phyloP scores from a whole-genome alignment of 768 basidiomycete species.

The Russula lepida region DNA sequence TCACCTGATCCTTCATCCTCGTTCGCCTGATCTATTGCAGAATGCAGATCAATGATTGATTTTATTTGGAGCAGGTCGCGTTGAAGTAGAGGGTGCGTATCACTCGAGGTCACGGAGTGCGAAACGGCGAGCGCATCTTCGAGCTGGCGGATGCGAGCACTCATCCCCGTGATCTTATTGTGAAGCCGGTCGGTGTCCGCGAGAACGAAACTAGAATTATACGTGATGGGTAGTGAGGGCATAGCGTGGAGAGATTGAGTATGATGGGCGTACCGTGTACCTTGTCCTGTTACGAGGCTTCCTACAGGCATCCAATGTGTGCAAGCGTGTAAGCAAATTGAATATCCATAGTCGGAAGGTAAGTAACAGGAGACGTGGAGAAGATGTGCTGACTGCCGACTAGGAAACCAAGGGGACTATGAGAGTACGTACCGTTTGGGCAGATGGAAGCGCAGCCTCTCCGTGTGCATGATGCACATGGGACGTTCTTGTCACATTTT shows the following conservation, averaged over 20 bases:
- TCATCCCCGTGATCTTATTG: conserved; percentile 58
- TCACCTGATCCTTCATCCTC: conserved; percentile 25
- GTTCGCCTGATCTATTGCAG: conserved; percentile 41
- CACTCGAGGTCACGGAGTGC: conserved; percentile 38
- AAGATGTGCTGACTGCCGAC: not conserved
- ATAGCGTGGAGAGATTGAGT: not conserved
- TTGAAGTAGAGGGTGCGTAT: conserved; percentile 51
- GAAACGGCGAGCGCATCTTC: conserved; percentile 57
- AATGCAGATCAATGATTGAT: conserved; percentile 59
- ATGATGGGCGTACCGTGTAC: conserved; percentile 48
- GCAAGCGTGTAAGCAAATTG: not conserved
- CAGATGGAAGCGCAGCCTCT: conserved; percentile 72
- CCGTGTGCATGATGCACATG: conserved; percentile 50
- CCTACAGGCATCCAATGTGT: conserved; percentile 25
- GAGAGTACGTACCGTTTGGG: conserved; percentile 44
- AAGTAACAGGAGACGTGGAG: not conserved
- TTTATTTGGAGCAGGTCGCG: conserved; percentile 58
- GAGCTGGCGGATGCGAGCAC: conserved; percentile 60
- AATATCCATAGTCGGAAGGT: not conserved
- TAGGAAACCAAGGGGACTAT: not conserved
- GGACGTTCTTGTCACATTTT: conserved; percentile 66
- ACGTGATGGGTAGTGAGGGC: not conserved
- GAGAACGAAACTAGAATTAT: conserved; percentile 47
- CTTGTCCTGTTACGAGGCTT: conserved; percentile 68
- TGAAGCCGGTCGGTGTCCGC: conserved; percentile 66